Evolutionary conservation across 495 filamentous ascomycete species (phyloP), one percentile per base, ranked within the genome.

Genomic region (Daldinia childiae): DNA sequence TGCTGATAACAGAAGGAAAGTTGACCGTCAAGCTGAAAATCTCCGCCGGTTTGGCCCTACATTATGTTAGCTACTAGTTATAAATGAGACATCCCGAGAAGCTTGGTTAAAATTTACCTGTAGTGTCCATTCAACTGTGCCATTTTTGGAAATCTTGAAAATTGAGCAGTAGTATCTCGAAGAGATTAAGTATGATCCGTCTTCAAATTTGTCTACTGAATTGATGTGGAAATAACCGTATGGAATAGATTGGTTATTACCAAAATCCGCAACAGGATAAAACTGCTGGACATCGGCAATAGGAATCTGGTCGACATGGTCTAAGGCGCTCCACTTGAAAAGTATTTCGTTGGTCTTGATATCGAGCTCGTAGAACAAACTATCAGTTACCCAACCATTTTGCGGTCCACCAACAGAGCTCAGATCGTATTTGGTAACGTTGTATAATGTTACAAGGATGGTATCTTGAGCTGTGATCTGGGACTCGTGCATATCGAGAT

Each of bases 381-480:
- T 71, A 24, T 73, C 67, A 6, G 67, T n/a, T 17, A 73, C 67
- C 66, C 67, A 73, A 1, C 66, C 67, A 24, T 73, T 51, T 14
- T 73, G 38, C 0, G 78, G 78, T 0, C 84, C 83, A 24, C 72
- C 77, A 12, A 80, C 65, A 1, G 76, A 69, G 5, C 76, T 73
- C 0, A 85, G 71, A 45, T 85, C 78, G 8, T 75, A 77, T 1
- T 57, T 41, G 1, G 73, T 71, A 3, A 75, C 69, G 9, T 83
- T 79, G 61, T 84, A 85, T 2, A 77, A 69, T 1, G 79, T 80
- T n/a, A 84, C 77, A 3, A 86, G 58, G 45, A 84, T 81, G 0
- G 84, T 87, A 5, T 81, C 73, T 19, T 84, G 71, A 27, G 58
- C 63, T 0, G 83, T 87, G 59, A 85, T 81, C 30, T 76, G 79